phyloP scores from a whole-genome alignment of 371 early-diverging fungal species.

The Mortierella sp. region DNA sequence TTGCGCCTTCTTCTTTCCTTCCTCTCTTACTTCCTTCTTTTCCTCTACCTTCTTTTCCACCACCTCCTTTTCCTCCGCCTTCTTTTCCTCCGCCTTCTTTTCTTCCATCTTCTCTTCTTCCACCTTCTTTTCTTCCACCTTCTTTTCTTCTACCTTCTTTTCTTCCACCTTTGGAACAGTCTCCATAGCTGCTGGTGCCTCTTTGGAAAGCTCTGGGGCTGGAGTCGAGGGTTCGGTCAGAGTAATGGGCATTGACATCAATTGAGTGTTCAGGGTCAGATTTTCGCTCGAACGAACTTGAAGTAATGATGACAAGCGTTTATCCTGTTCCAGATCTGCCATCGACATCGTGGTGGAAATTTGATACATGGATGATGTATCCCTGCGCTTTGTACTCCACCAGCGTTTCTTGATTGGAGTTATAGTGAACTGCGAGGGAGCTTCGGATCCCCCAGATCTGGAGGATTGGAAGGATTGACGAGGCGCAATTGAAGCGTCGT shows the following conservation, averaged over 20 bases:
- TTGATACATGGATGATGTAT: conserved; percentile 35
- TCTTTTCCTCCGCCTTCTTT: neutral
- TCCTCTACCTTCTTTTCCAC: neutral
- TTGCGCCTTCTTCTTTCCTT: neutral
- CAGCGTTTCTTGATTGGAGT: conserved; percentile 38
- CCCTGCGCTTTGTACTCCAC: conserved; percentile 50
- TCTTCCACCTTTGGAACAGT: neutral
- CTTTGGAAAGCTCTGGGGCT: conserved; percentile 21
- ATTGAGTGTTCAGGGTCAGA: conserved; percentile 18
- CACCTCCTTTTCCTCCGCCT: neutral
- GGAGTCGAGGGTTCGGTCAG: conserved; percentile 27
- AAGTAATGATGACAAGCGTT: conserved; percentile 27
- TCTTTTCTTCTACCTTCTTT: neutral
- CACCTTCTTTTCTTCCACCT: neutral
- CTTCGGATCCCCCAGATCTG: conserved; percentile 45
- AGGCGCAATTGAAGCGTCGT: conserved; percentile 19
- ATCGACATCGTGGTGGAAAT: conserved; percentile 35
- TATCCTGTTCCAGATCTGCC: conserved; percentile 46
- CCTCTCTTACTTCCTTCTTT: neutral
- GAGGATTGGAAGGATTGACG: conserved; percentile 54
- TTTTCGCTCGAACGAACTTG: conserved; percentile 36
- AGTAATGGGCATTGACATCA: conserved; percentile 32
- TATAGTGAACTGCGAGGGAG: conserved; percentile 12
- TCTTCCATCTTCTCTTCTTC: neutral
- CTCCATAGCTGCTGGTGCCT: conserved; percentile 21